Evolutionary conservation across 148 eudicot genomes (phyloP), one percentile per base, ranked within the genome.

Genomic region (Rhododendron molle): DNA sequence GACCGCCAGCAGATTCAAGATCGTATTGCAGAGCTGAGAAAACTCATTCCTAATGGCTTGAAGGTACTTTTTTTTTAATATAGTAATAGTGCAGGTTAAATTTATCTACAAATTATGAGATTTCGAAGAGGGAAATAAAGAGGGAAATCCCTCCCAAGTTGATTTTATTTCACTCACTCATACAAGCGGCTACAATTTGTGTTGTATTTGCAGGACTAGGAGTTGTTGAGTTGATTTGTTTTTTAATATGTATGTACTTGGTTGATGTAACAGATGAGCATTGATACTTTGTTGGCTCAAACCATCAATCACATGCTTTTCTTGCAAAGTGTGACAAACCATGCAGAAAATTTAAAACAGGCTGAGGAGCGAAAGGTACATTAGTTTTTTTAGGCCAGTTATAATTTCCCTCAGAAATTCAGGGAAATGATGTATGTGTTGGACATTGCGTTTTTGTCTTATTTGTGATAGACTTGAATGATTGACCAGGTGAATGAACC

Each of bases 1-100:
- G 98, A 97, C 80, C 94, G 99, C 16, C 95, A 92, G 85, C 89
- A 87, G 90, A 97, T 97, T 80, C 89, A 90, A 58, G 99, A 93
- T 28, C 94, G 99, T 54, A 89, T 97, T 40, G 86, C 89, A 28
- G 98, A 97, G 85, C 87, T 97, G 88, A 90, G 96, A 89, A 93
- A 93, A 36, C 91, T 95, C 67, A 91, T 95, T 71, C 99, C 98
- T 46, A 94, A 92, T 88, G 95, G 94, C 34, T 84, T 89, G n/a
- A 97, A 97, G 98, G 99, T 97, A 90, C 80, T 79, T 46, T 28
- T 32, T 32, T 81, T 46, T 43, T 83, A n/a, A 23, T 52, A 26
- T 20, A 81, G 30, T 36, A 44, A 58, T 15, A n/a, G 56, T 23
- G 5, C 18, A 30, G 32, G 20, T 62, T 3, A 3, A 18, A 13